Conservation (phyloP, 331 rosid genomes). For the Acacia concinna region DNA sequence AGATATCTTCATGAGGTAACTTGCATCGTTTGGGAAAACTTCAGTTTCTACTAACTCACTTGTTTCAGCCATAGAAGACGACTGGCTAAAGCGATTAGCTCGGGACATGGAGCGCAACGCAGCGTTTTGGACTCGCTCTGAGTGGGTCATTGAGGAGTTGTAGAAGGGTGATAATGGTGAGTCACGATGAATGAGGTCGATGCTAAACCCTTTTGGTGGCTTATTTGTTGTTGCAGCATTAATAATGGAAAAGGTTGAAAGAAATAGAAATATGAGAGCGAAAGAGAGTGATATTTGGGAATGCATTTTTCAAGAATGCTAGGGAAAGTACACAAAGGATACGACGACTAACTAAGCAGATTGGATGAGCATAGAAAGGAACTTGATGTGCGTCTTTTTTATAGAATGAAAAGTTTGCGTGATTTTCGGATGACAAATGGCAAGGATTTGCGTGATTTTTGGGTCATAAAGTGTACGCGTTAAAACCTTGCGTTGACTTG, state of each 20-base stretch:
- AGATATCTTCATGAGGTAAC: background rate
- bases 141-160: constrained; percentile 9
- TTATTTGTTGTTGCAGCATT: background rate
- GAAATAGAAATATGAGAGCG: background rate
- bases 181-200: constrained; percentile 27
- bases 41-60: background rate
- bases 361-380: background rate
- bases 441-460: background rate
- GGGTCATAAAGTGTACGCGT: background rate
- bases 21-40: background rate
- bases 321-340: background rate
- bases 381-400: background rate
- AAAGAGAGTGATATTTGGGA: too few relatives aligned
- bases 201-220: background rate
- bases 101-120: constrained; percentile 22
- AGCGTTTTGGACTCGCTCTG: background rate
- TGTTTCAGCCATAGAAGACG: background rate
- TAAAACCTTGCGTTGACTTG: background rate
- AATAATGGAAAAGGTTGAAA: background rate
- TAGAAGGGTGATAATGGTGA: constrained; percentile 35
- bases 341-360: background rate
- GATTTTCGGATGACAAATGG: background rate
- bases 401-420: background rate
- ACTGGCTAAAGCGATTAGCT: background rate
- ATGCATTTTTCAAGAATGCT: background rate